Conservation (phyloP, 2,329 filamentous ascomycete species). For the Chaetothyriales sp. region DNA sequence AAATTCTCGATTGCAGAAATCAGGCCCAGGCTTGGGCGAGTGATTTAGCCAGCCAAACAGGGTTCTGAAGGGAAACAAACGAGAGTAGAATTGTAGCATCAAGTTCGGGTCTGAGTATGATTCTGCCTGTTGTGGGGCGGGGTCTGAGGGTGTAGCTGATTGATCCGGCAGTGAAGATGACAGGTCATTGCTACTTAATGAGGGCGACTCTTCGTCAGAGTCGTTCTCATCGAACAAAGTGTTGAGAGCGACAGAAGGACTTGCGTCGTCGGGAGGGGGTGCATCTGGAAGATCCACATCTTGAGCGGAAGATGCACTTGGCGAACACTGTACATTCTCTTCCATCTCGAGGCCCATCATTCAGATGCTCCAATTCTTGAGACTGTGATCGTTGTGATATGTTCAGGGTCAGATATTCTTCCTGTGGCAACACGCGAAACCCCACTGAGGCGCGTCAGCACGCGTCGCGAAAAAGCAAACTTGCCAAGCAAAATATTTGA, state of each 20-base stretch:
- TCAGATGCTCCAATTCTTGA: not conserved
- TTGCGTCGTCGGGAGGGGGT: slow-evolving; percentile 3
- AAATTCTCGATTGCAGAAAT: slow-evolving; percentile 90
- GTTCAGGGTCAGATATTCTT: slow-evolving; percentile 10
- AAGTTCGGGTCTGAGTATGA: slow-evolving; percentile 45
- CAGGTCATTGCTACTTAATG: slow-evolving; percentile 36
- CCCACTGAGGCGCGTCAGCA: not conserved
- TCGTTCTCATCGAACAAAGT: slow-evolving; percentile 47
- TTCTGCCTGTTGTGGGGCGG: slow-evolving; percentile 24
- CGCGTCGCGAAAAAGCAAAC: not conserved
- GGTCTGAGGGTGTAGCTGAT: slow-evolving; percentile 28
- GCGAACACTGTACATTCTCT: slow-evolving; percentile 17
- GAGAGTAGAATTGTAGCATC: slow-evolving; percentile 88
- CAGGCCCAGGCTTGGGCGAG: slow-evolving; percentile 66
- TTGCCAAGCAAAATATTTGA: slow-evolving; percentile 4
- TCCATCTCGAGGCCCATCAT: slow-evolving; percentile 18
- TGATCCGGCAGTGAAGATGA: slow-evolving; percentile 17
- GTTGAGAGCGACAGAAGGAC: slow-evolving; percentile 34
- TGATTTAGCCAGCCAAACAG: slow-evolving; percentile 98
- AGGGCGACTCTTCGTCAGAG: slow-evolving; percentile 40
- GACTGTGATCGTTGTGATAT: slow-evolving; percentile 2
- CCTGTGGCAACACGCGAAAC: not conserved
- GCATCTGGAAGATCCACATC: slow-evolving; percentile 17
- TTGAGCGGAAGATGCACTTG: slow-evolving; percentile 4
- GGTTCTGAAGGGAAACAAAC: slow-evolving; percentile 84